Base-by-base conservation (phyloP, 495 filamentous ascomycete genomes). In the Penicillium manginii region DNA sequence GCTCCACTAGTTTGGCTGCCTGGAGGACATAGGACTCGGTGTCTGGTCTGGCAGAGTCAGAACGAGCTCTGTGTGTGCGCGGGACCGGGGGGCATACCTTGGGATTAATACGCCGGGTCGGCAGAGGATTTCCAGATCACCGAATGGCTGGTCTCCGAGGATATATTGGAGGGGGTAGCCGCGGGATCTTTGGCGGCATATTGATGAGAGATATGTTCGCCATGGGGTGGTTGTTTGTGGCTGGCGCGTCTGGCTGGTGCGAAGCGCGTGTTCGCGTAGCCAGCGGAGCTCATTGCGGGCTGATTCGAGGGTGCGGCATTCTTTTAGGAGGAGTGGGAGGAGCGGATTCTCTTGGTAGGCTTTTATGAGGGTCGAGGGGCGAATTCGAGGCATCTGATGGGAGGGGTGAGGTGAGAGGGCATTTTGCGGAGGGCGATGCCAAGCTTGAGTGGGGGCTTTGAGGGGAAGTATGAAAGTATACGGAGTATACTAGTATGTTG, bases 141-240 rank as follows among this genome's bases (percentile, higher is more conserved):
- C 93, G 67, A 98, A 97, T 12, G 90, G 93, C 66, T 98, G 93
- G 15, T 86, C 85, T 0, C 92, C 92, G 3, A 98, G 78, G 11
- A 97, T 83, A 66, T 97, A 98, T 67, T 98, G 94, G 7, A 98
- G 75, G 0, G 94, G 94, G 37, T 82, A 74, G 1, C 92, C 92
- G 26, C 59, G 70, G 2, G 83, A 80, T 39, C 94, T 81, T 35
- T 81, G 65, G 12, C 68, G 55, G 55, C 87, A 91, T 55, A 90
- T 78, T 1, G 69, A 60, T 32, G 65, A 65, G 0, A 90, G 67
- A 4, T 68, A 63, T 15, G 40, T 63, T 39, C 51, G 69, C 74
- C 73, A 74, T 63, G 21, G 19, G 9, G 15, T 26, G 8, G 46
- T 45, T 62, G 37, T 40, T 29, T 37, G 53, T 18, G 6, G 49